These are phyloP conservation scores for Backusella morwellensis DNA, from an alignment of 192 early-diverging fungal species.

Conservation along the genomic window DNA sequence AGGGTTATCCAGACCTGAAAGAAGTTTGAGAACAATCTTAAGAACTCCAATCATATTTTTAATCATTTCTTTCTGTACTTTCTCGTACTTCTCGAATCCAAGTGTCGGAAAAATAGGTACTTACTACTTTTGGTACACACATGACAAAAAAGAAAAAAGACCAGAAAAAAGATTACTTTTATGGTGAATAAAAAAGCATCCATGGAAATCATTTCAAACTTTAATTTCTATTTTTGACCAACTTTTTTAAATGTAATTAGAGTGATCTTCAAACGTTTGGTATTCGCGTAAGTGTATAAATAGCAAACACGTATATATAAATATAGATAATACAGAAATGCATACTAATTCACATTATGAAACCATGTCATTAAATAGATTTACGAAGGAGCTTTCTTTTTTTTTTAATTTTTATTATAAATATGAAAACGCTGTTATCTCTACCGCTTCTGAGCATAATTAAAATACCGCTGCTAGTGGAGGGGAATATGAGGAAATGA, in stretches of 20 bases:
- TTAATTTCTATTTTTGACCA: neutral
- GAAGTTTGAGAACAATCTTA: slow-evolving; percentile 17
- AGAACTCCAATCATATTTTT: slow-evolving; percentile 10
- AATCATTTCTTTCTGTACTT: neutral
- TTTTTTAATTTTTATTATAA: too few relatives aligned
- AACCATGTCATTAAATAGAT: neutral
- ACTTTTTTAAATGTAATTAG: neutral
- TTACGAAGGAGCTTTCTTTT: neutral
- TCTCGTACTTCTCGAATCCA: slow-evolving; percentile 18
- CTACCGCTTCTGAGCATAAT: neutral
- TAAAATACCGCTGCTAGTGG: neutral
- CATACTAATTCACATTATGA: neutral
- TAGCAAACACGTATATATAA: neutral
- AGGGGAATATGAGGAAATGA: neutral
- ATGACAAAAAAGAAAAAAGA: neutral
- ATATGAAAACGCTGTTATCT: neutral
- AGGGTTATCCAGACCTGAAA: slow-evolving; percentile 9
- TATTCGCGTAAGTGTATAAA: neutral
- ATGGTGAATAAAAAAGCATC: neutral
- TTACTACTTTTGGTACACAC: neutral
- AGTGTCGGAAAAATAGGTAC: neutral
- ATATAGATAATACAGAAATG: neutral
- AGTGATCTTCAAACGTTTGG: neutral
- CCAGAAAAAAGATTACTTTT: neutral
- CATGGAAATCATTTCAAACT: neutral